These are phyloP conservation scores for Verticillium nonalfalfae DNA, from an alignment of 2,329 filamentous ascomycete genomes.

Conservation along the genomic window DNA sequence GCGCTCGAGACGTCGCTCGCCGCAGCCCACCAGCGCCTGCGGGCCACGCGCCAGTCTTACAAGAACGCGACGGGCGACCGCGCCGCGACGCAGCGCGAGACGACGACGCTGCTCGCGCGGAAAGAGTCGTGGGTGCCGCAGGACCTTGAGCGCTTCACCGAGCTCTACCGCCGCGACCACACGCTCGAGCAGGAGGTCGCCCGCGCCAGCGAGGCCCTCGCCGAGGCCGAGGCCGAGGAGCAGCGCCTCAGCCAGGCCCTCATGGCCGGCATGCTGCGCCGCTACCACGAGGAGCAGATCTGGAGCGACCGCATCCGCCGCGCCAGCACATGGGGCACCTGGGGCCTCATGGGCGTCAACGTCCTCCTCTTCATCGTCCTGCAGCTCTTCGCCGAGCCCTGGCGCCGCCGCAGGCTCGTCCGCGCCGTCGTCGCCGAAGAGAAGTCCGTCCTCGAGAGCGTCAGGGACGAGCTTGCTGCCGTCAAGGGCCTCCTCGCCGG, in stretches of 20 bases:
- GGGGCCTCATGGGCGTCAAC: constrained; percentile 96
- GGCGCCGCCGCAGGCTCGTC: constrained; percentile 76
- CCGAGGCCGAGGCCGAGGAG: constrained; percentile 70
- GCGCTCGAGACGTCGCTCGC: constrained; percentile 54
- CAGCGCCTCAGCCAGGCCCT: constrained; percentile 71
- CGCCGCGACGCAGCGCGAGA: constrained; percentile 87
- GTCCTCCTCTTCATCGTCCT: constrained; percentile 81
- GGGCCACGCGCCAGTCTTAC: constrained; percentile 67
- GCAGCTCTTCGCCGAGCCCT: constrained; percentile 88
- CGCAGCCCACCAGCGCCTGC: constrained; percentile 58
- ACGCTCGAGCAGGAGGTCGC: constrained; percentile 81
- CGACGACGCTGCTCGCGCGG: constrained; percentile 85
- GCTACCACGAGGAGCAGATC: constrained; percentile 98
- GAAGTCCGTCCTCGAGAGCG: constrained; percentile 48
- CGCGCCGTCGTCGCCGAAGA: constrained; percentile 76
- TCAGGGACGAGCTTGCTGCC: constrained; percentile 33
- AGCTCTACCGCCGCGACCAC: constrained; percentile 87
- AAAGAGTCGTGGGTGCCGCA: constrained; percentile 85
- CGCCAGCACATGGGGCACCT: constrained; percentile 97
- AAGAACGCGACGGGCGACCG: constrained; percentile 78
- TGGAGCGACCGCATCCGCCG: constrained; percentile 97
- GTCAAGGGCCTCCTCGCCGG: constrained; percentile 20
- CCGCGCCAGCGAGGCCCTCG: constrained; percentile 64
- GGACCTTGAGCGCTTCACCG: constrained; percentile 92
- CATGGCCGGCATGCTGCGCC: constrained; percentile 75